Evolutionary conservation across 139 green algal genomes (phyloP).

Genomic region (Coelastrella sp.): DNA sequence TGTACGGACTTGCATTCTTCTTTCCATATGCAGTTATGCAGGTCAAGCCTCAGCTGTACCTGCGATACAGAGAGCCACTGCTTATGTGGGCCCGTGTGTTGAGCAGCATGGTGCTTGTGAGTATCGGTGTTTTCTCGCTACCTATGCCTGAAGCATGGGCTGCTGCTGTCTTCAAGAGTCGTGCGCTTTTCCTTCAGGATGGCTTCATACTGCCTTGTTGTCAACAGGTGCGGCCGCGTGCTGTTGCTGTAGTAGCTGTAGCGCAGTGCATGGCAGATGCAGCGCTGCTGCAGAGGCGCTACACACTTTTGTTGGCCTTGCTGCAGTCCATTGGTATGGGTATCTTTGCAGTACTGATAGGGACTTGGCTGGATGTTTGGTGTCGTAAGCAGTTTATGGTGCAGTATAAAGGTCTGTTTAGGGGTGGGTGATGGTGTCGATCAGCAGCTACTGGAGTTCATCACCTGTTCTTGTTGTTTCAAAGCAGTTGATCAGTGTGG

Average conservation of each 20-base stretch:
- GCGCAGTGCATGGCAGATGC: constrained; percentile 1
- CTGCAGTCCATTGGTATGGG: not conserved
- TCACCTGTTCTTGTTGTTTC: too few relatives aligned
- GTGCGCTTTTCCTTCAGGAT: constrained; percentile 17
- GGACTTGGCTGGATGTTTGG: not conserved
- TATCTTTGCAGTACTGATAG: not conserved
- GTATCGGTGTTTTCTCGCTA: not conserved
- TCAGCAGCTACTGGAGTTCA: too few relatives aligned
- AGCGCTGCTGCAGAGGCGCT: not conserved
- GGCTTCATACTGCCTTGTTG: constrained; percentile 29
- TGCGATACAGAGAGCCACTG: constrained; percentile 3
- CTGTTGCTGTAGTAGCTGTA: not conserved
- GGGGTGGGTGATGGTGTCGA: too few relatives aligned
- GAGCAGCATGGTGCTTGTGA: not conserved
- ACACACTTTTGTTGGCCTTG: not conserved
- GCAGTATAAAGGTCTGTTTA: constrained; percentile 2
- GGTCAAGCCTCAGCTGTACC: not conserved
- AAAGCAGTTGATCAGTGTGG: too few relatives aligned
- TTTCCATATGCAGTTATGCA: constrained; percentile 21
- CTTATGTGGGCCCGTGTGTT: not conserved
- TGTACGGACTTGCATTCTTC: constrained; percentile 23
- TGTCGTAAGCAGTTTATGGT: not conserved
- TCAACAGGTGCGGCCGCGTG: constrained; percentile 32
- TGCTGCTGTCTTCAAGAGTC: not conserved
- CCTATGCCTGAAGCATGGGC: constrained; percentile 22